Conservation (phyloP, 768 basidiomycete species). For the Symmetrospora coprosmae region DNA sequence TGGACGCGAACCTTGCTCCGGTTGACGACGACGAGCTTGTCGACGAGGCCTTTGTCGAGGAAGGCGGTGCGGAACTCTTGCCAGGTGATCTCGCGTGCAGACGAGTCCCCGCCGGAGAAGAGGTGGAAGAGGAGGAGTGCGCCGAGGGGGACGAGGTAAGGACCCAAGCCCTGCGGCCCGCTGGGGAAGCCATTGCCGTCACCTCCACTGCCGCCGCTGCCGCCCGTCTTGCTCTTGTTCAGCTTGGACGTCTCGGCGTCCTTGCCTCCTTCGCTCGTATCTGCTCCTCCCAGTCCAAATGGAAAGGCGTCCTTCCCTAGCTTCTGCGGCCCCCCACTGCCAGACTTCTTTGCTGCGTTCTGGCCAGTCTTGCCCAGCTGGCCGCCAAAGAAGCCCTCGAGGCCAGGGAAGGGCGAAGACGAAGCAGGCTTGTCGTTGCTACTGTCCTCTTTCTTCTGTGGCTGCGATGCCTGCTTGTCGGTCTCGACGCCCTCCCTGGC, state of each 20-base stretch:
- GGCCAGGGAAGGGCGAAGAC: constrained; percentile 14
- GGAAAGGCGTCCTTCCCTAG: not conserved
- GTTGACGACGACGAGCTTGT: constrained; percentile 83
- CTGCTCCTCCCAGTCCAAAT: constrained; percentile 10
- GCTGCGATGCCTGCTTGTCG: not conserved
- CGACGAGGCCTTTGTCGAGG: constrained; percentile 89
- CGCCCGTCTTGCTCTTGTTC: not conserved
- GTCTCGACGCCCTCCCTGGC: not conserved
- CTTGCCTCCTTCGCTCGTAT: not conserved
- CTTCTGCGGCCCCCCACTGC: not conserved
- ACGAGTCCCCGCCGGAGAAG: constrained; percentile 12
- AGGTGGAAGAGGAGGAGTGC: constrained; percentile 30
- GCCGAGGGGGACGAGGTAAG: constrained; percentile 25
- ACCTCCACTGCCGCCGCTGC: constrained; percentile 2
- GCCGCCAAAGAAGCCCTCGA: constrained; percentile 33
- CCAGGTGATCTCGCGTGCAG: constrained; percentile 79
- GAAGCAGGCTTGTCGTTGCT: not conserved
- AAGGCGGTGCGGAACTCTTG: constrained; percentile 97
- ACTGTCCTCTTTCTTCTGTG: constrained; percentile 1
- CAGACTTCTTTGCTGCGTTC: constrained; percentile 1
- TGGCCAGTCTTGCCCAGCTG: constrained; percentile 23
- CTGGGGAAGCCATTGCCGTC: constrained; percentile 8
- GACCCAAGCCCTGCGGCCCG: constrained; percentile 4
- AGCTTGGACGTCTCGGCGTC: not conserved
- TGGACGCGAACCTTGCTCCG: constrained; percentile 78